A percentile compares a stretch with the other conserved stretches of the same genome.
phyloP scores from a whole-genome alignment of 2,329 filamentous ascomycete species.

The Cladophialophora chaetospira region DNA sequence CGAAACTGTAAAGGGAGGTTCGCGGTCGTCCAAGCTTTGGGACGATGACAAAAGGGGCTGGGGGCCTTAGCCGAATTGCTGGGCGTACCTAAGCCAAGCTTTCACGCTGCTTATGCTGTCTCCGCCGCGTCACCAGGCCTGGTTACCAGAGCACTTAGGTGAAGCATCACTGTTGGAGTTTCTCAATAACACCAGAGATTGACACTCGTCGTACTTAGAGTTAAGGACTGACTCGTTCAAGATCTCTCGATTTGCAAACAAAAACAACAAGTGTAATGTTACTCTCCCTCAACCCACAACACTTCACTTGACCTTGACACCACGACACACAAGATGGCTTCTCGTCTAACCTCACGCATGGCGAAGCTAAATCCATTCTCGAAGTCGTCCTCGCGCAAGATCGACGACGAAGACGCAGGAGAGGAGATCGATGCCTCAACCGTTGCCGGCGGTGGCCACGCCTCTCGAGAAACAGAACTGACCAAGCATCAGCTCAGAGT shows the following conservation, averaged over 20 bases:
- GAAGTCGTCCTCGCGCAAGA: slow-evolving; percentile 17
- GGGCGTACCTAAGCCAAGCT: slow-evolving; percentile 1
- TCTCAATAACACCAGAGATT: no score
- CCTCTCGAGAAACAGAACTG: slow-evolving; percentile 19
- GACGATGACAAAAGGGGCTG: not conserved
- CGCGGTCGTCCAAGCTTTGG: not conserved
- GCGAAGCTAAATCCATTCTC: slow-evolving; percentile 29
- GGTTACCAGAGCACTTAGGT: not conserved
- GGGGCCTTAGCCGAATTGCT: not conserved
- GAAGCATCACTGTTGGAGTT: not conserved
- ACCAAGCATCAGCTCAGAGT: slow-evolving; percentile 30
- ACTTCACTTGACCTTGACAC: not conserved
- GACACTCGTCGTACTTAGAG: no score
- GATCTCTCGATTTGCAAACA: no score
- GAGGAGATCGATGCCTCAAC: slow-evolving; percentile 27
- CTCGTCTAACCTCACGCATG: slow-evolving; percentile 21
- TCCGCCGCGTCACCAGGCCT: not conserved
- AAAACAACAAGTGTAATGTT: no score
- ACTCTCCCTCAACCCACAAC: not conserved
- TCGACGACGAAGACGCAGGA: slow-evolving; percentile 31
- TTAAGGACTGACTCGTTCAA: no score
- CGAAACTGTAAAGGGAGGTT: not conserved
- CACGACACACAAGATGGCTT: not conserved
- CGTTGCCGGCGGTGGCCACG: slow-evolving; percentile 30
- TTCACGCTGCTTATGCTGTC: not conserved